Base-by-base conservation (phyloP, 805 yeast species). In the Suhomyces sp. region DNA sequence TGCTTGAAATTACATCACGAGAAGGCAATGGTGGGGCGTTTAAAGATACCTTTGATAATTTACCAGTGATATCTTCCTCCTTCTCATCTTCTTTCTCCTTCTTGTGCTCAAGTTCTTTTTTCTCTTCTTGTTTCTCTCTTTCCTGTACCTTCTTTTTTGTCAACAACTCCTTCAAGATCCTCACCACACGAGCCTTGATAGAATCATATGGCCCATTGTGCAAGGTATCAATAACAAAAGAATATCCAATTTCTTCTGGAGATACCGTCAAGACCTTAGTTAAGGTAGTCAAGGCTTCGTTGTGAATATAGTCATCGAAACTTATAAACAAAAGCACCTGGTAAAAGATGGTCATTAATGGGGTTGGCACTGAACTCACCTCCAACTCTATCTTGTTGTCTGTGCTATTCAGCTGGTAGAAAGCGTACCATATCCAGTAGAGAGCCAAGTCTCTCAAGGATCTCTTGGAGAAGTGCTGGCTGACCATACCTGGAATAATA, bases 111-210 rank as follows among this genome's bases (percentile, higher is more conserved):
- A 7, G 41, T 17, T 3, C 29, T 57, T 56, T 61, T n/a, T 62
- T 60, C 56, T 80, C 27, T 35, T 27, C 29, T 29, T 27, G n/a
- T n/a, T n/a, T n/a, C n/a, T n/a, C n/a, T n/a, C n/a, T n/a, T 36
- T 33, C 36, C 9, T 10, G 36, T 4, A 36, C 27, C 57, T 56
- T 61, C 15, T 62, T 60, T 56, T 80, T 77, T 5, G 78, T 60
- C 57, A 84, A 66, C 56, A 90, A 73, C 59, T 86, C 90, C 65
- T 87, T 90, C 62, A 90, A 77, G 23, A 90, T 83, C 4, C 86
- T 82, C 15, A 90, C 78, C 36, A 84, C 69, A 3, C 83, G 83
- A 23, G 86, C 76, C 59, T 84, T 83, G 22, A 82, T 80, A 40
- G 80, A 79, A 40, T 78, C 83, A 62, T 78, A 82, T 1, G 94